Evolutionary conservation across 2,329 filamentous ascomycete species (phyloP).

Genomic region (Aspergillus transmontanensis): DNA sequence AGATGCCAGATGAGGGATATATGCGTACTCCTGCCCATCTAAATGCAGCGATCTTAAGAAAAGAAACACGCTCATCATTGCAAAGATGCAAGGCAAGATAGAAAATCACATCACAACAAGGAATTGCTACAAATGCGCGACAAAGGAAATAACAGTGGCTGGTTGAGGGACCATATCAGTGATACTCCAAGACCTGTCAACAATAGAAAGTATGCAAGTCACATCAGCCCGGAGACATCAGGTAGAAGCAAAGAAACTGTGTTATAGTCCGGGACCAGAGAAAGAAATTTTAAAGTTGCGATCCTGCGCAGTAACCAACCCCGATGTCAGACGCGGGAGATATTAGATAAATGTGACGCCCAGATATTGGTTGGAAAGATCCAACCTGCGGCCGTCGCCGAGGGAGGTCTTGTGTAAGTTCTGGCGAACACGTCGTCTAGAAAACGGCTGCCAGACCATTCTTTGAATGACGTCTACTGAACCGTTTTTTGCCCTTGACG

Average conservation of each 20-base stretch:
- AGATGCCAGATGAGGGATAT: conserved; percentile 26
- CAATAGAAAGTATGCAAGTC: conserved; percentile 22
- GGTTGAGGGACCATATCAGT: conserved; percentile 29
- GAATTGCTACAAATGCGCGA: conserved; percentile 23
- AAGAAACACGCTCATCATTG: conserved; percentile 29
- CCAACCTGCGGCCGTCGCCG: background rate
- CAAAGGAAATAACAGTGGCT: conserved; percentile 18
- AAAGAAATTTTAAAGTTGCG: conserved; percentile 14
- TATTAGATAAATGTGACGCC: background rate
- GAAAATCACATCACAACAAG: conserved; percentile 22
- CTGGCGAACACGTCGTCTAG: conserved; percentile 42
- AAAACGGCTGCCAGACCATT: conserved; percentile 91
- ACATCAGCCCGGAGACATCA: conserved; percentile 18
- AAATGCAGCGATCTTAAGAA: conserved; percentile 31
- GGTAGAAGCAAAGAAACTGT: conserved; percentile 22
- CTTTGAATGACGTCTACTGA: conserved; percentile 92
- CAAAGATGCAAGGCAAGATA: conserved; percentile 26
- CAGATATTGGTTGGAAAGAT: background rate
- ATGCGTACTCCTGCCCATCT: conserved; percentile 33
- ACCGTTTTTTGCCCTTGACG: conserved; percentile 65
- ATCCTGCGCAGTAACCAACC: conserved; percentile 17
- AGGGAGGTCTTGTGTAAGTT: background rate
- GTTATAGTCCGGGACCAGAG: conserved; percentile 15
- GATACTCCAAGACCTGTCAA: conserved; percentile 15
- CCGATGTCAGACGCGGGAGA: background rate